Conservation (phyloP, 1,139 yeast species). For the Candida smagusa region DNA sequence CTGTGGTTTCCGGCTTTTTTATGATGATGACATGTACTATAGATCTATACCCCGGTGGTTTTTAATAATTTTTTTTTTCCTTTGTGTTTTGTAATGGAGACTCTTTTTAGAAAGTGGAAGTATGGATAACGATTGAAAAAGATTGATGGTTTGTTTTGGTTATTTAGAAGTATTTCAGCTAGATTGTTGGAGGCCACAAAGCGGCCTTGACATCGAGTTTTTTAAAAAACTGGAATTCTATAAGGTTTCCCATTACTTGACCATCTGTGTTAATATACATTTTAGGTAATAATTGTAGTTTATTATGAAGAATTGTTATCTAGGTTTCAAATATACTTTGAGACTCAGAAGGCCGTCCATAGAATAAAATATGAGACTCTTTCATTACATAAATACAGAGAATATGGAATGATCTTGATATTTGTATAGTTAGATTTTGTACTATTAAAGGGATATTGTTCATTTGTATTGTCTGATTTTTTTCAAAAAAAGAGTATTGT, state of each 20-base stretch:
- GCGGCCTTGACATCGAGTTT: conserved; percentile 2
- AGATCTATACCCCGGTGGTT: conserved; percentile 4
- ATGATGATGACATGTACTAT: conserved; percentile 6
- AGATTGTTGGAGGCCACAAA: conserved; percentile 2
- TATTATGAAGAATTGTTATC: no score
- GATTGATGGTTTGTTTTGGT: conserved; percentile 3
- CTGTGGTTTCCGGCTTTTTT: conserved; percentile 3
- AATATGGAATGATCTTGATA: no score
- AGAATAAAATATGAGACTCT: no score
- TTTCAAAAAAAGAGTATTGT: no score
- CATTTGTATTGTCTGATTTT: no score
- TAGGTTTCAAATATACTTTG: no score
- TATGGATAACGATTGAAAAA: conserved; percentile 3
- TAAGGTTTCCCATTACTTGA: conserved; percentile 1
- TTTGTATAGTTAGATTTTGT: no score
- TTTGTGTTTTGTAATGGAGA: conserved; percentile 3
- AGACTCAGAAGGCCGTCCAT: no score
- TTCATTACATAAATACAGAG: no score
- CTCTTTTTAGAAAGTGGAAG: conserved; percentile 2
- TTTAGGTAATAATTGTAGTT: no score
- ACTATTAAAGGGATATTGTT: no score
- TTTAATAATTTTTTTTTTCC: conserved; percentile 2
- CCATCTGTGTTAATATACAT: conserved; percentile 1
- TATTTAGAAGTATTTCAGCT: conserved; percentile 3
- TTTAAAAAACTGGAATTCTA: conserved; percentile 2